Evolutionary conservation across 495 filamentous ascomycete genomes (phyloP), one percentile per base, ranked within the genome.

Genomic region (Penicillium crystallinum): DNA sequence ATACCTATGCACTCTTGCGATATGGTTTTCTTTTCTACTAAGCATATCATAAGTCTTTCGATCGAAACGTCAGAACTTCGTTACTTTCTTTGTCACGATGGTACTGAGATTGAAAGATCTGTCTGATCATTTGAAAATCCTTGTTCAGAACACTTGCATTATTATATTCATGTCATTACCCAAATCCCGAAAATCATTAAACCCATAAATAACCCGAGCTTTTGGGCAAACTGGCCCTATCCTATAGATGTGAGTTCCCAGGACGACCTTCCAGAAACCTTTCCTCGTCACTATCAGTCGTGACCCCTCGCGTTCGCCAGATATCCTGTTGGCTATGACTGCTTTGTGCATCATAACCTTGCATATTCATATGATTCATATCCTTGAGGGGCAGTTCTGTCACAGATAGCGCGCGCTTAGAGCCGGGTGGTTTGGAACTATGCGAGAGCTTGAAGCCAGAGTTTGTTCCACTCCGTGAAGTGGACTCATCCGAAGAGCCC

Each of bases 371-470:
- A 6, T 37, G 30, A 7, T 25, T 22, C 4, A 34, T 15, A 6
- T 37, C 33, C 4, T 45, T 17, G 0, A 58, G 31, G 7, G 50
- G 50, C 8, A 49, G 22, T 10, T 62, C 55, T 8, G 55, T 42
- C n/a, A 34, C 44, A 6, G 49, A 55, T 10, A 33, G 29, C 7
- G 3, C 12, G 4, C 38, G 29, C 1, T 34, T 34, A 6, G 19
- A 40, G 21, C 4, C 2, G 27, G 47, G 15, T 15, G 18, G 3
- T 50, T 18, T 15, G 31, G 44, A 4, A 19, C 19, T 56, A 25
- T 56, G 47, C 3, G 44, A 34, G 29, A 44, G 40, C 29, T 46
- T 34, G 45, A 47, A 42, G 14, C 23, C 34, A 12, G 35, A 52
- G 8, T 40, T 36, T 6, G 49, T 46, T 9, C 36, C 22, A 18